These are phyloP conservation scores for Periconia sp. DNA, from an alignment of 2,329 filamentous ascomycete genomes.

Conservation along the genomic window DNA sequence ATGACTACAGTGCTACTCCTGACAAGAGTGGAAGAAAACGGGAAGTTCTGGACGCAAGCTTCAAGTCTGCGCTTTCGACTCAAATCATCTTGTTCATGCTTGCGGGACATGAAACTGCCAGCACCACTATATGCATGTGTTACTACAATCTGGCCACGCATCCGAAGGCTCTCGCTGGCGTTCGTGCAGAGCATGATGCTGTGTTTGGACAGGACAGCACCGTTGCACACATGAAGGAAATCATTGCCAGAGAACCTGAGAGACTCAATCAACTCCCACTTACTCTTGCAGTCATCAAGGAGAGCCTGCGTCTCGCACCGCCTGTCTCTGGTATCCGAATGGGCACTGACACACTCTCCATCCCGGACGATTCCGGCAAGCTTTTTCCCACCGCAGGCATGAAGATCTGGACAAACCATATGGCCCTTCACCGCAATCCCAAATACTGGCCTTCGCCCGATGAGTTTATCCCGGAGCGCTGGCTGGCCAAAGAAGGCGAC, in stretches of 20 bases:
- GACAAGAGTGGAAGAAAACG: conserved; percentile 8
- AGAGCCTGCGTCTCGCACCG: conserved; percentile 40
- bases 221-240: conserved; percentile 2
- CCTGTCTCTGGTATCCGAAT: conserved; percentile 37
- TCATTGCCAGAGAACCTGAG: conserved; percentile 25
- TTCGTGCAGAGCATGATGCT: conserved; percentile 37
- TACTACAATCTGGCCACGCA: conserved; percentile 35
- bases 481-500: conserved; percentile 16
- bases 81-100: conserved; percentile 37
- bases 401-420: conserved; percentile 21
- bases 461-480: conserved; percentile 33
- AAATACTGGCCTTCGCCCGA: conserved; percentile 24
- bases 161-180: conserved; percentile 21
- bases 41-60: background rate
- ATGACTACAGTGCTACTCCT: conserved; percentile 2
- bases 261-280: conserved; percentile 38
- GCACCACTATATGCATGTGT: conserved; percentile 38
- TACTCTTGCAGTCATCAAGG: conserved; percentile 43
- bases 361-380: conserved; percentile 26
- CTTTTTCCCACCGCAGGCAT: conserved; percentile 25
- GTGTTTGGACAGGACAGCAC: conserved; percentile 33
- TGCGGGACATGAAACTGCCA: conserved; percentile 44
- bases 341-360: conserved; percentile 17
- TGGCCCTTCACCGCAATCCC: conserved; percentile 21
- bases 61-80: background rate